phyloP scores from a whole-genome alignment of 768 basidiomycete genomes.

The Holtermanniella nyarrowii region DNA sequence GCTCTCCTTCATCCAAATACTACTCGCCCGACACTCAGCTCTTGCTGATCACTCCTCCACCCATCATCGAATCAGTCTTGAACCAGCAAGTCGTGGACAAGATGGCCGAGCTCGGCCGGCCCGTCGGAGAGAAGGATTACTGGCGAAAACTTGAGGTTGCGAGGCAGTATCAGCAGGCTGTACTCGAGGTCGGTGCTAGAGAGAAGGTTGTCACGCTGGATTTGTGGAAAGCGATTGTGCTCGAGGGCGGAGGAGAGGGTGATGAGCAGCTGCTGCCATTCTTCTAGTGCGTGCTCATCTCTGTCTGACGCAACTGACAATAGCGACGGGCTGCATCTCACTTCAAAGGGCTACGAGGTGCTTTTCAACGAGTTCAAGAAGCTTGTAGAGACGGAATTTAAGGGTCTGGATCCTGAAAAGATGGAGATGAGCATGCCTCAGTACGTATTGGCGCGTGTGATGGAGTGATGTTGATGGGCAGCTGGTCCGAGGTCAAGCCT shows the following conservation, averaged over 20 bases:
- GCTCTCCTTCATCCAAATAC: conserved; percentile 52
- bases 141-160: conserved; percentile 54
- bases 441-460: conserved; percentile 45
- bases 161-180: conserved; percentile 60
- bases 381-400: conserved; percentile 51
- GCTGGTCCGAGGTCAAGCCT: conserved; percentile 17
- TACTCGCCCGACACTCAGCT: conserved; percentile 65
- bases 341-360: conserved; percentile 62
- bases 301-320: not conserved
- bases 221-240: conserved; percentile 62
- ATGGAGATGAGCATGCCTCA: conserved; percentile 52
- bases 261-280: conserved; percentile 43
- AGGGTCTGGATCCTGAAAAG: conserved; percentile 60
- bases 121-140: conserved; percentile 50
- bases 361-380: conserved; percentile 55
- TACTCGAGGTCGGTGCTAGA: conserved; percentile 51
- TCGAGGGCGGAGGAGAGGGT: conserved; percentile 58
- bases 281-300: conserved; percentile 23
- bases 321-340: conserved; percentile 72
- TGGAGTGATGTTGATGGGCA: not conserved
- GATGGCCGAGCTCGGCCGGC: conserved; percentile 2
- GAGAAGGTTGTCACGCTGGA: conserved; percentile 58
- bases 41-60: conserved; percentile 75
- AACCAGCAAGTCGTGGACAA: not conserved
- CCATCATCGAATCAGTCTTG: conserved; percentile 46